Conservation (phyloP, 2,329 filamentous ascomycete genomes). For the Ramichloridium luteum region DNA sequence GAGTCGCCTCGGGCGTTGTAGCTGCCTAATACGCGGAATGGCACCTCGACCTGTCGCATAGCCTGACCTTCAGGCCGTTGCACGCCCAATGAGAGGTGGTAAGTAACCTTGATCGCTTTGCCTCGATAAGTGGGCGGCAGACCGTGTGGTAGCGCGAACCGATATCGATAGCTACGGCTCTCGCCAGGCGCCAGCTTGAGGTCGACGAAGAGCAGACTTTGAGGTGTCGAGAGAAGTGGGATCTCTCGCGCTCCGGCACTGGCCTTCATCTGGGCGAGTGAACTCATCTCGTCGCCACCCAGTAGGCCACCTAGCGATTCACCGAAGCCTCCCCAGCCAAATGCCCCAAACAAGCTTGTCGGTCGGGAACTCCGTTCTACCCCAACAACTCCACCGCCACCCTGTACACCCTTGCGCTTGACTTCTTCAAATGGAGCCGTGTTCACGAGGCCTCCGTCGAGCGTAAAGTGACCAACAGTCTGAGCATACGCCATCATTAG, state of each 20-base stretch:
- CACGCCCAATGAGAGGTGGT: constrained; percentile 82
- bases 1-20: constrained; percentile 83
- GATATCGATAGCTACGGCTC: constrained; percentile 75
- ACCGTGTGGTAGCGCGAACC: constrained; percentile 72
- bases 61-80: constrained; percentile 72
- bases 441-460: constrained; percentile 86
- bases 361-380: constrained; percentile 63
- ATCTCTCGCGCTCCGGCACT: constrained; percentile 76
- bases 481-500: constrained; percentile 98
- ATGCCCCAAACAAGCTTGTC: constrained; percentile 66
- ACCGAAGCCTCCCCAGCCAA: constrained; percentile 80
- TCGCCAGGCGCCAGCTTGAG: constrained; percentile 77
- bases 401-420: constrained; percentile 83
- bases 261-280: constrained; percentile 88
- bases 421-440: constrained; percentile 87
- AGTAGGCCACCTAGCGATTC: constrained; percentile 79
- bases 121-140: constrained; percentile 86
- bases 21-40: constrained; percentile 84
- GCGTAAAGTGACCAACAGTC: constrained; percentile 76
- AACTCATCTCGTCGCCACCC: constrained; percentile 78
- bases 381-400: constrained; percentile 71
- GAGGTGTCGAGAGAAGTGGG: constrained; percentile 84
- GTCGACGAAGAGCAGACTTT: constrained; percentile 93
- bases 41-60: constrained; percentile 80
- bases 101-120: constrained; percentile 85